Percentiles rank a stretch among this genome's conserved stretches.
Evolutionary conservation across 257 asterid genomes (phyloP).

Genomic region (Phtheirospermum japonicum): DNA sequence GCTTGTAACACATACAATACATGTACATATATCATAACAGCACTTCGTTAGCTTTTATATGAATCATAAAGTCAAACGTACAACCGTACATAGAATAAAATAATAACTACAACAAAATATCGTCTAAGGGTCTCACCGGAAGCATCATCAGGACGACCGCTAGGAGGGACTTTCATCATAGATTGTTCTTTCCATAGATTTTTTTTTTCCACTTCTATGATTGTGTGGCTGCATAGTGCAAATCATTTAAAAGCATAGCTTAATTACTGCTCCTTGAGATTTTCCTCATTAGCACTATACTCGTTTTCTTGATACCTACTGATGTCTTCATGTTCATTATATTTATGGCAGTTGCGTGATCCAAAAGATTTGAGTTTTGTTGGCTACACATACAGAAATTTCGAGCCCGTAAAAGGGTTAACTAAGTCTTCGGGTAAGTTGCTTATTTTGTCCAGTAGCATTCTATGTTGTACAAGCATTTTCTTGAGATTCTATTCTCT

Average conservation of each 20-base stretch:
- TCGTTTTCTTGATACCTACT: neutral
- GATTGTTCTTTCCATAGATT: too few relatives aligned
- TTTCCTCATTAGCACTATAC: neutral
- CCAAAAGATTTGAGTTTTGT: conserved; percentile 66
- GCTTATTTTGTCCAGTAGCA: conserved; percentile 11
- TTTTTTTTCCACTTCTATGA: neutral
- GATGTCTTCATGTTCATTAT: neutral
- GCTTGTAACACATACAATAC: neutral
- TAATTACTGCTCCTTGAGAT: neutral
- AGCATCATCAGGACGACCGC: too few relatives aligned
- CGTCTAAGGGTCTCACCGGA: too few relatives aligned
- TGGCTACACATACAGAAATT: conserved; percentile 74
- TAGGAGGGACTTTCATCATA: too few relatives aligned
- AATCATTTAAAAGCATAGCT: neutral
- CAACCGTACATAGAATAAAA: neutral
- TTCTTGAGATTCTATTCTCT: neutral
- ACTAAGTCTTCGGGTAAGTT: conserved; percentile 40
- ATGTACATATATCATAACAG: neutral
- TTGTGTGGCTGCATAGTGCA: neutral
- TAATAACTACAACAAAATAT: too few relatives aligned
- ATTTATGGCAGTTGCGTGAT: conserved; percentile 46
- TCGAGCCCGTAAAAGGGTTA: conserved; percentile 68
- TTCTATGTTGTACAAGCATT: neutral
- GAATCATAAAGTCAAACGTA: neutral
- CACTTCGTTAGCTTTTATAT: too few relatives aligned